These are phyloP conservation scores for Hyphodiscus hymeniophilus DNA, from an alignment of 495 filamentous ascomycete genomes.

Conservation along the genomic window DNA sequence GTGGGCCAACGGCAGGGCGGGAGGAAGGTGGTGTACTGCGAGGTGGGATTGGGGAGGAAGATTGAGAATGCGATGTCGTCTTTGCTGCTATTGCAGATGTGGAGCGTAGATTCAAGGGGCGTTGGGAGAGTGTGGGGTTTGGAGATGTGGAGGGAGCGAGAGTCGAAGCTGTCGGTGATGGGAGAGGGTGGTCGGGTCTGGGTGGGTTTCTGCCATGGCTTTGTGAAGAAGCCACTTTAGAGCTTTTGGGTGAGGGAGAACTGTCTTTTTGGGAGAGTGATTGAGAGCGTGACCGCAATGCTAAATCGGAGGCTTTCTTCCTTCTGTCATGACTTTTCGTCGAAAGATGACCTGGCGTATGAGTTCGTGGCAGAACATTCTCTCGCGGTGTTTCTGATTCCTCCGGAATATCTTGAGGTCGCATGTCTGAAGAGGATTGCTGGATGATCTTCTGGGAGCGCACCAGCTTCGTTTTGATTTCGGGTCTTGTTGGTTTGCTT, in stretches of 20 bases:
- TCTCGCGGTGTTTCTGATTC: constrained; percentile 24
- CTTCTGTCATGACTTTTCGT: constrained; percentile 39
- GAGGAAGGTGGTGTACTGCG: constrained; percentile 14
- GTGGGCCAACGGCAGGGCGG: constrained; percentile 23
- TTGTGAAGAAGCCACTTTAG: constrained; percentile 16
- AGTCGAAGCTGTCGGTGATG: constrained; percentile 8
- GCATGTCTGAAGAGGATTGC: constrained; percentile 24
- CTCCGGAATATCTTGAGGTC: constrained; percentile 24
- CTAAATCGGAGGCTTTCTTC: constrained; percentile 36
- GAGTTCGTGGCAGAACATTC: constrained; percentile 30
- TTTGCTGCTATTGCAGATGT: constrained; percentile 44
- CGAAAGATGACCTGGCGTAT: constrained; percentile 46
- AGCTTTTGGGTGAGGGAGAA: constrained; percentile 25
- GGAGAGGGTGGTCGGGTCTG: constrained; percentile 12
- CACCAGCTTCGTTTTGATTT: constrained; percentile 28
- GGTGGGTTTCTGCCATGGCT: constrained; percentile 6
- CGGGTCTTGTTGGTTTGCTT: constrained; percentile 25
- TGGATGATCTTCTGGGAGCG: constrained; percentile 35
- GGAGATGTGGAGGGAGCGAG: constrained; percentile 6
- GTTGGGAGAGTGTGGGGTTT: not conserved
- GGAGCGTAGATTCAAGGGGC: constrained; percentile 32
- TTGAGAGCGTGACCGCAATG: constrained; percentile 42
- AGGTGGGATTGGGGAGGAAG: constrained; percentile 11
- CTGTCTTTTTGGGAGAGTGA: constrained; percentile 27
- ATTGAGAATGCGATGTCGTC: constrained; percentile 17